Evolutionary conservation across 176 grass and related monocot genomes (phyloP).

Genomic region (Carex cristatella): DNA sequence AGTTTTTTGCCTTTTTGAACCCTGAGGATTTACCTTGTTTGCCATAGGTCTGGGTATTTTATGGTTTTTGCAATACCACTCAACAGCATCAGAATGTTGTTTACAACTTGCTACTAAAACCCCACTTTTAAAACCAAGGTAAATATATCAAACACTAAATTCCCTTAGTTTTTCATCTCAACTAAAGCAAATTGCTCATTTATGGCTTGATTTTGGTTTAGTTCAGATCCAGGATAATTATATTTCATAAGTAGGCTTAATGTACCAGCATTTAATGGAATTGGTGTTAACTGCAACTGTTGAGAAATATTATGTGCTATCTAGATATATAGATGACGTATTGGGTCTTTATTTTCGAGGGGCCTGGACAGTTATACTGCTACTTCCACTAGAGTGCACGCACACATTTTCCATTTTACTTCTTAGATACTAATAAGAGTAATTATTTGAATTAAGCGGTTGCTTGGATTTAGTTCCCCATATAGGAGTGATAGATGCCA

Average conservation of each 20-base stretch:
- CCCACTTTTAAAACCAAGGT: not conserved
- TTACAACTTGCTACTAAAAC: not conserved
- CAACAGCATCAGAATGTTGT: not conserved
- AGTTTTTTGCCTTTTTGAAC: not conserved
- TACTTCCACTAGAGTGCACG: too few species aligned
- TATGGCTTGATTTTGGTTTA: not conserved
- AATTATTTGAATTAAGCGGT: not conserved
- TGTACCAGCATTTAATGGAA: not conserved
- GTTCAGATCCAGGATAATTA: not conserved
- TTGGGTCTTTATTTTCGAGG: not conserved
- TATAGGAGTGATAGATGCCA: not conserved
- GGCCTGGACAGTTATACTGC: not conserved
- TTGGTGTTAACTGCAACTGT: not conserved
- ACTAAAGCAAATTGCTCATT: not conserved
- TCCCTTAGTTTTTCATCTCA: not conserved
- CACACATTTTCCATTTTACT: not conserved
- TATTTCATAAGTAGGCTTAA: not conserved
- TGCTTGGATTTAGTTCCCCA: not conserved
- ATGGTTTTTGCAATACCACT: not conserved
- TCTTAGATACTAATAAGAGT: not conserved
- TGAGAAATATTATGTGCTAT: not conserved
- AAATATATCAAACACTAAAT: not conserved
- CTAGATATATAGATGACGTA: conserved; percentile 1
- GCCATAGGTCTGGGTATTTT: not conserved
- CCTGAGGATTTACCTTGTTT: not conserved